Evolutionary conservation across 2,329 filamentous ascomycete genomes (phyloP).

Genomic region (Pseudopyricularia javanii): DNA sequence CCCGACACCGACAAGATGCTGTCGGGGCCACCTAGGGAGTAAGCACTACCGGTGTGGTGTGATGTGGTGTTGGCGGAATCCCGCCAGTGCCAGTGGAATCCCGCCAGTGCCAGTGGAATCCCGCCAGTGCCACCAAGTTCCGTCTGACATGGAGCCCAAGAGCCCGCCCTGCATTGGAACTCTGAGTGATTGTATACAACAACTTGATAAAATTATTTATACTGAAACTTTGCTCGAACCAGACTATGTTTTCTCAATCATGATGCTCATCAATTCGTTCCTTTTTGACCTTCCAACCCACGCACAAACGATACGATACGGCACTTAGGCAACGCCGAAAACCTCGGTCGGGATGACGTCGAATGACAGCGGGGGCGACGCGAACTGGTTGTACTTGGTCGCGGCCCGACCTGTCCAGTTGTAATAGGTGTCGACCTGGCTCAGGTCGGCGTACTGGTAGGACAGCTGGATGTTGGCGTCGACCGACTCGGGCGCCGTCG

Average conservation of each 20-base stretch:
- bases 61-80: not conserved
- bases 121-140: no score
- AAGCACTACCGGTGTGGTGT: not conserved
- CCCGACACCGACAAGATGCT: no score
- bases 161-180: no score
- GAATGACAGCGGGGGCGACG: not conserved
- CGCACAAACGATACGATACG: not conserved
- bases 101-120: not conserved
- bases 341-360: not conserved
- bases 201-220: no score
- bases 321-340: not conserved
- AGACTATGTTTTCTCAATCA: no score
- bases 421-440: not conserved
- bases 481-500: not conserved
- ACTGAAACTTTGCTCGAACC: no score
- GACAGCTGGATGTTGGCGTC: not conserved
- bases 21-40: not conserved
- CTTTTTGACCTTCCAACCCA: not conserved
- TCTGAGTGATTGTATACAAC: no score
- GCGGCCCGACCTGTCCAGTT: slow-evolving; percentile 1
- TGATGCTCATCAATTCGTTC: not conserved
- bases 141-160: no score
- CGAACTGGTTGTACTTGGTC: not conserved
- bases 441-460: not conserved
- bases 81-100: not conserved